phyloP scores from a whole-genome alignment of 2,329 filamentous ascomycete species.

The Diaporthe caulivora region DNA sequence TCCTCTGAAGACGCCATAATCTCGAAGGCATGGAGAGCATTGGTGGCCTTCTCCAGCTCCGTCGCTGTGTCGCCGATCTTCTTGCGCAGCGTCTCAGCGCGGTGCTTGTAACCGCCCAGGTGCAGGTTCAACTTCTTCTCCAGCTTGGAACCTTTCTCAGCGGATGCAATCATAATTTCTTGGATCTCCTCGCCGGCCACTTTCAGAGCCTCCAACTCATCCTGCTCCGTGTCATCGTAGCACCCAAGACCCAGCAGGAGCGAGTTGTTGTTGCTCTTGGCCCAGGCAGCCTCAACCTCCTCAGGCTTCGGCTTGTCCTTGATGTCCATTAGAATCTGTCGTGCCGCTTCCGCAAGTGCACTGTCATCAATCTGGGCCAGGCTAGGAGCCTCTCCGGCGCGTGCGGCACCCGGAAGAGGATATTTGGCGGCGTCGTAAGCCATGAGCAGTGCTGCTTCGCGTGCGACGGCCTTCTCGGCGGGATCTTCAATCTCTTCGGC shows the following conservation, averaged over 20 bases:
- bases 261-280: slow-evolving; percentile 64
- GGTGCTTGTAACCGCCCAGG: slow-evolving; percentile 90
- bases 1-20: slow-evolving; percentile 85
- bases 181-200: slow-evolving; percentile 82
- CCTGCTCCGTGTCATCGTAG: slow-evolving; percentile 82
- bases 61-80: slow-evolving; percentile 84
- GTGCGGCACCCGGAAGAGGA: slow-evolving; percentile 75
- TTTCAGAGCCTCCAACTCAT: slow-evolving; percentile 73
- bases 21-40: slow-evolving; percentile 80
- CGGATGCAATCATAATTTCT: slow-evolving; percentile 78
- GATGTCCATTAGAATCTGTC: slow-evolving; percentile 80
- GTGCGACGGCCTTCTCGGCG: slow-evolving; percentile 77
- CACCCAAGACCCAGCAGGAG: slow-evolving; percentile 84
- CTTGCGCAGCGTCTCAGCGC: slow-evolving; percentile 81
- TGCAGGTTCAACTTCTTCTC: slow-evolving; percentile 94
- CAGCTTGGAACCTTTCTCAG: slow-evolving; percentile 85
- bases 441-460: slow-evolving; percentile 83
- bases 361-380: slow-evolving; percentile 78
- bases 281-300: slow-evolving; percentile 66
- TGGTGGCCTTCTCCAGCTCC: slow-evolving; percentile 78
- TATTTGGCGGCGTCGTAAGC: slow-evolving; percentile 84
- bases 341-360: slow-evolving; percentile 79
- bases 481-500: slow-evolving; percentile 73
- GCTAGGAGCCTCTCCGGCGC: slow-evolving; percentile 71
- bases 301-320: slow-evolving; percentile 62